These are phyloP conservation scores for Boletus speciosus DNA, from an alignment of 768 basidiomycete genomes.

Conservation along the genomic window DNA sequence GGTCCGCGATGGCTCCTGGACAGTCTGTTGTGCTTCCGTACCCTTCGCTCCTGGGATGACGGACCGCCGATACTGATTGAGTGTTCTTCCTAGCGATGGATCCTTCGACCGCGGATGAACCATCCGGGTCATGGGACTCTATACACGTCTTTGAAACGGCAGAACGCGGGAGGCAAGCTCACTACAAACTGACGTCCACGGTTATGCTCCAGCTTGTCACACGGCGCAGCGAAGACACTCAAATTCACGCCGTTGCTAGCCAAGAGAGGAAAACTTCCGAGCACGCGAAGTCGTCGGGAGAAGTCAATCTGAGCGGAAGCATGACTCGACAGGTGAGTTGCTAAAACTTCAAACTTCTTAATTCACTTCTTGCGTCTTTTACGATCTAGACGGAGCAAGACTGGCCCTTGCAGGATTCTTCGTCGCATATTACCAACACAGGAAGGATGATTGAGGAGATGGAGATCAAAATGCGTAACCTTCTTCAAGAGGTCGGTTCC, in stretches of 20 bases:
- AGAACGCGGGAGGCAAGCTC: slow-evolving; percentile 89
- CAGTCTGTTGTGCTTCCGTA: not conserved
- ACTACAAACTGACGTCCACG: slow-evolving; percentile 96
- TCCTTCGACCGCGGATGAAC: slow-evolving; percentile 51
- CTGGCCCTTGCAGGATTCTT: slow-evolving; percentile 71
- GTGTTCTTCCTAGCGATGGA: slow-evolving; percentile 51
- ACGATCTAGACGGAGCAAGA: slow-evolving; percentile 77
- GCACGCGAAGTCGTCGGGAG: slow-evolving; percentile 62
- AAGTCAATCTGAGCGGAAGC: slow-evolving; percentile 86
- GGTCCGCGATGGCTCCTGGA: slow-evolving; percentile 15
- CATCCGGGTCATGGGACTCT: slow-evolving; percentile 93
- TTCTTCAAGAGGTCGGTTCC: slow-evolving; percentile 72
- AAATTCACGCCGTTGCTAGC: slow-evolving; percentile 12
- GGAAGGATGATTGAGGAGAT: slow-evolving; percentile 97
- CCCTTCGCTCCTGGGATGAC: slow-evolving; percentile 1
- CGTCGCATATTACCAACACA: slow-evolving; percentile 90
- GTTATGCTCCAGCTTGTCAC: slow-evolving; percentile 91
- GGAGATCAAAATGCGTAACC: slow-evolving; percentile 98
- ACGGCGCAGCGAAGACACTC: slow-evolving; percentile 34
- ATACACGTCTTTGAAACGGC: slow-evolving; percentile 95
- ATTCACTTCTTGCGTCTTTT: slow-evolving; percentile 8
- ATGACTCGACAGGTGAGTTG: slow-evolving; percentile 90
- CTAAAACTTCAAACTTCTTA: slow-evolving; percentile 4
- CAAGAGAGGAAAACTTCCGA: slow-evolving; percentile 37
- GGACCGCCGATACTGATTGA: not conserved